Conservation (phyloP, 2,329 filamentous ascomycete genomes). For the Trichoderma sp. region DNA sequence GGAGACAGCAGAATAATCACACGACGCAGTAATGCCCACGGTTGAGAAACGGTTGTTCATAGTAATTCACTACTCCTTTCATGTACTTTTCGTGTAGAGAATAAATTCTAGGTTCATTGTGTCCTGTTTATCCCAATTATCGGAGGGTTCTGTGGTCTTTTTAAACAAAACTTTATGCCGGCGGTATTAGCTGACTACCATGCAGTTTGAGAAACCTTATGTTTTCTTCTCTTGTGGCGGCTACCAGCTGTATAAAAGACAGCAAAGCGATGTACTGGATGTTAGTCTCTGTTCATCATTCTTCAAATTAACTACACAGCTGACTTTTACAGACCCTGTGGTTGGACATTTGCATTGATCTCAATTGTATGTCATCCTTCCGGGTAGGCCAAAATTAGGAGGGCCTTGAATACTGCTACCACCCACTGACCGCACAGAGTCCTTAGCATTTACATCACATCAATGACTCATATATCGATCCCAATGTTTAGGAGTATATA, state of each 20-base stretch:
- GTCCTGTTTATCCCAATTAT: no score
- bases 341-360: neutral
- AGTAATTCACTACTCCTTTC: no score
- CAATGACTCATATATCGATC: neutral
- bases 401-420: no score
- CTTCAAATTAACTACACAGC: neutral
- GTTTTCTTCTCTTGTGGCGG: neutral
- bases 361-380: neutral
- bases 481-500: no score
- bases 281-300: neutral
- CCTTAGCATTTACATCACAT: neutral
- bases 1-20: no score
- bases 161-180: no score
- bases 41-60: no score
- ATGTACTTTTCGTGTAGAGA: no score
- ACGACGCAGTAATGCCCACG: no score
- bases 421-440: no score
- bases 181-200: neutral
- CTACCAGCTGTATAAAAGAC: neutral
- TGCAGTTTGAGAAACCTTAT: neutral
- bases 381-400: neutral
- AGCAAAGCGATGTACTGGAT: neutral
- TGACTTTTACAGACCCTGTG: neutral
- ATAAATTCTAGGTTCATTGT: no score
- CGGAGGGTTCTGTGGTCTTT: no score